Evolutionary conservation across 2,329 filamentous ascomycete species (phyloP).

Genomic region (Verticillium alfalfae): DNA sequence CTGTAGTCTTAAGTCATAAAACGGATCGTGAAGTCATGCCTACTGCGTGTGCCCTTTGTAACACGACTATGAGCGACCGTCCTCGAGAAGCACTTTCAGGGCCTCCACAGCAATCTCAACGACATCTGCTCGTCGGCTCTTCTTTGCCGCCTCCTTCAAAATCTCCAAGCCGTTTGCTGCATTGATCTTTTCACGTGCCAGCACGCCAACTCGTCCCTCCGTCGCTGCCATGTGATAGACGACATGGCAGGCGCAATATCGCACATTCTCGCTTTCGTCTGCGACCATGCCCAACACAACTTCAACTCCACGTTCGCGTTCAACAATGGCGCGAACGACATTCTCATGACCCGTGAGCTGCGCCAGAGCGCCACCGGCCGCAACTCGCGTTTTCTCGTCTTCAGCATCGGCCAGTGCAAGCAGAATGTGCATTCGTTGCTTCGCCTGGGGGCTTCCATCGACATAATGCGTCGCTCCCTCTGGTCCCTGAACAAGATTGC

Average conservation of each 20-base stretch:
- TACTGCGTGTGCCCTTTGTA: neutral
- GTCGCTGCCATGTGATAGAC: slow-evolving; percentile 66
- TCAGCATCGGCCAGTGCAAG: slow-evolving; percentile 84
- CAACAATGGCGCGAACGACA: slow-evolving; percentile 65
- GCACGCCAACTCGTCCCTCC: slow-evolving; percentile 59
- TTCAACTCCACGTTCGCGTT: slow-evolving; percentile 64
- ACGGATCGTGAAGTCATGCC: neutral
- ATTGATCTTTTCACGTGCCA: slow-evolving; percentile 55
- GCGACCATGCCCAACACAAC: slow-evolving; percentile 76
- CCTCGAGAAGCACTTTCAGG: slow-evolving; percentile 60
- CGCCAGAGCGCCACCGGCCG: slow-evolving; percentile 83
- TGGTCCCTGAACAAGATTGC: slow-evolving; percentile 74
- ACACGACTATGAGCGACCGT: slow-evolving; percentile 3
- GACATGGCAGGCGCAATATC: slow-evolving; percentile 69
- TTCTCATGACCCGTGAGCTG: slow-evolving; percentile 75
- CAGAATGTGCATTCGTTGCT: slow-evolving; percentile 73
- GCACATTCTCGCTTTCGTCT: slow-evolving; percentile 64
- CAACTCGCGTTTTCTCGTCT: slow-evolving; percentile 71
- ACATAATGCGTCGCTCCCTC: slow-evolving; percentile 65
- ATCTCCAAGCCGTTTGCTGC: slow-evolving; percentile 59
- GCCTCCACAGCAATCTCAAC: slow-evolving; percentile 67
- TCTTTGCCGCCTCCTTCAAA: slow-evolving; percentile 65
- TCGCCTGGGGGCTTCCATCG: slow-evolving; percentile 60
- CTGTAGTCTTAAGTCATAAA: neutral
- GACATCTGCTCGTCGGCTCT: slow-evolving; percentile 63